Base-by-base conservation (phyloP, 169 alveolate species). In the Cyclospora cayetanensis region DNA sequence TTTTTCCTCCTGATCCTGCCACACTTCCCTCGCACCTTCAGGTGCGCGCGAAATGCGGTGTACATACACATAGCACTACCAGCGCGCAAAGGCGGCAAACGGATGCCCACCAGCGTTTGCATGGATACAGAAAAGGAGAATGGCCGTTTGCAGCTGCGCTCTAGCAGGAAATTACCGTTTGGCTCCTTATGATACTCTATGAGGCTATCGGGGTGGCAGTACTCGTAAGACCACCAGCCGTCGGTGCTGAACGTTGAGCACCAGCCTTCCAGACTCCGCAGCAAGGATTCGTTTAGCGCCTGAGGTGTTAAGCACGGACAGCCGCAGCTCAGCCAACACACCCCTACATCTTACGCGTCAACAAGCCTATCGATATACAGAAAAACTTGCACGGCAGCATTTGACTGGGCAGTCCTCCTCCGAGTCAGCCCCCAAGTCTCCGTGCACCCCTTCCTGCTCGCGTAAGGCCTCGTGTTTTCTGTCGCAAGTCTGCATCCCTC, bases 261-360 rank as follows among this genome's bases (percentile, higher is more conserved):
- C 93, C 89, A 76, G 42, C 93, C 93, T 68, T 89, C 93, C 22
- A 89, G 63, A 12, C 83, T 65, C 34, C 93, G 89, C 1, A 89
- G 85, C 25, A 89, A 82, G 52, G 89, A 18, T 60, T 89, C 93
- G 25, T 52, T 68, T 27, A 72, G 46, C 41, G 90, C 80, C 93
- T 89, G 89, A 66, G 31, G 39, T 5, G 25, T 29, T 39, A 35
- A 5, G n/a, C 41, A 68, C 25, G 18, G 60, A 11, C 60, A 9
- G 18, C 60, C 60, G 18, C 60, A 50, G 60, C 60, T 11, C 60
- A 9, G 60, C 60, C 9, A 18, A 9, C 9, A 18, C 60, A 50
- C 25, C 60, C n/a, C n/a, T n/a, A n/a, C n/a, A n/a, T n/a, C n/a
- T 9, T 18, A 50, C 18, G 60, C 18, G 60, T 50, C 9, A 50